phyloP scores from a whole-genome alignment of 352 stramenopile species.

The Phytopythium ostracodes region DNA sequence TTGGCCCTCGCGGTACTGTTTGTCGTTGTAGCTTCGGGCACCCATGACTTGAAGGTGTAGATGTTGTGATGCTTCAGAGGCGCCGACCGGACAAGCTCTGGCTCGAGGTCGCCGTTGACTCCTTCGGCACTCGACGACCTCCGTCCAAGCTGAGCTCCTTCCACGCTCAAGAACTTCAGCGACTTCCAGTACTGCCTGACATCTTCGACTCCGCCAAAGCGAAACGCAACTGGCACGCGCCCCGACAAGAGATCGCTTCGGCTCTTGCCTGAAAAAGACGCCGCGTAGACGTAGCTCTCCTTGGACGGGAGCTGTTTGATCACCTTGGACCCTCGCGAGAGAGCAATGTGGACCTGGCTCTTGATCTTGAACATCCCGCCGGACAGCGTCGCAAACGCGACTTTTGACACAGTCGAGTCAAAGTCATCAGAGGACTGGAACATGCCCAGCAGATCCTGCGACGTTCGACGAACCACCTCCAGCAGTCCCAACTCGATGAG shows the following conservation, averaged over 20 bases:
- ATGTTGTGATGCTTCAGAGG: slow-evolving; percentile 68
- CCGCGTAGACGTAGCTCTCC: slow-evolving; percentile 60
- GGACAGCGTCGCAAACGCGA: slow-evolving; percentile 69
- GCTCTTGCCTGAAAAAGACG: slow-evolving; percentile 48
- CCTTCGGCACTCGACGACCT: slow-evolving; percentile 24
- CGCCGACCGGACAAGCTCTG: slow-evolving; percentile 46
- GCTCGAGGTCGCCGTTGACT: slow-evolving; percentile 50
- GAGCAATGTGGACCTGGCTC: slow-evolving; percentile 34
- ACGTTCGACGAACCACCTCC: slow-evolving; percentile 51
- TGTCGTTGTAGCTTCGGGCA: slow-evolving; percentile 43
- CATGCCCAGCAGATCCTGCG: slow-evolving; percentile 43
- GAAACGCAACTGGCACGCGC: slow-evolving; percentile 54
- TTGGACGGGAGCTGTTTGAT: slow-evolving; percentile 48
- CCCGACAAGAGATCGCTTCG: slow-evolving; percentile 48
- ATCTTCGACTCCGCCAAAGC: slow-evolving; percentile 31
- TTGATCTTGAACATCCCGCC: slow-evolving; percentile 63
- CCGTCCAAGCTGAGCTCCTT: slow-evolving; percentile 52
- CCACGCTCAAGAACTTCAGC: slow-evolving; percentile 63
- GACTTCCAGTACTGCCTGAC: slow-evolving; percentile 71
- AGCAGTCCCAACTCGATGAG: slow-evolving; percentile 69
- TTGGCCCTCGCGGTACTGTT: slow-evolving; percentile 51
- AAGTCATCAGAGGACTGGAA: slow-evolving; percentile 63
- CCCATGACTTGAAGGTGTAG: slow-evolving; percentile 61
- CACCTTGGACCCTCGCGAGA: slow-evolving; percentile 53
- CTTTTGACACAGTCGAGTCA: slow-evolving; percentile 69